Base-by-base conservation (phyloP, 805 yeast species). In the Lipomyces yamadae region DNA sequence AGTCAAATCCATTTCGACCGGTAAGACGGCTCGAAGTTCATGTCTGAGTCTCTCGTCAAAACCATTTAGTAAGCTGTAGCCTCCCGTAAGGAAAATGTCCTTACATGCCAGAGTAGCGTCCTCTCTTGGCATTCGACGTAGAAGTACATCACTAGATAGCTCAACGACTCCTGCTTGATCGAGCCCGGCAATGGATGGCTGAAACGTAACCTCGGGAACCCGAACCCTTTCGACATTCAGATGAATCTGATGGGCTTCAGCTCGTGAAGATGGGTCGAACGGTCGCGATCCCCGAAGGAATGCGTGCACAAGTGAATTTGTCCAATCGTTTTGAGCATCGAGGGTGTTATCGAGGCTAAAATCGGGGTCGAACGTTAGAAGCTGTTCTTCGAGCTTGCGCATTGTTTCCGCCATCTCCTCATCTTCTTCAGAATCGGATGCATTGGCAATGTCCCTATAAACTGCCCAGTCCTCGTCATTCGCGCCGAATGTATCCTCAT, bases 161-260 rank as follows among this genome's bases (percentile, higher is more conserved):
- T 95, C 98, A 32, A 85, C 76, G n/a, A 95, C 82, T 34, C 98
- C 98, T 0, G 98, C 97, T 78, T 93, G 98, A 77, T 95, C 99
- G 30, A 92, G 81, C 30, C 99, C 99, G 0, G 96, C 97, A 69
- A 95, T 92, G 7, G 88, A 84, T 5, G 99, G 99, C 76, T 94
- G 95, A 78, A 95, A 92, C 58, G 92, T 75, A 1, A 93, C 88
- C 78, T 95, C 99, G 0, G 98, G 98, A 1, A 94, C 91, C 65
- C 96, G 84, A 35, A 94, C 89, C 66, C 99, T 83, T 78, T 95
- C 99, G 54, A 94, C 83, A 76, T 94, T 96, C 56, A 95, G 73
- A 79, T 93, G 97, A 63, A 96, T 81, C 79, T 95, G 98, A 78
- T 93, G 96, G 68, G 88, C 89, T 72, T 93, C 92, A 71, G 88